These are phyloP conservation scores for Globisporangium canariense DNA, from an alignment of 352 stramenopile species.

Conservation along the genomic window DNA sequence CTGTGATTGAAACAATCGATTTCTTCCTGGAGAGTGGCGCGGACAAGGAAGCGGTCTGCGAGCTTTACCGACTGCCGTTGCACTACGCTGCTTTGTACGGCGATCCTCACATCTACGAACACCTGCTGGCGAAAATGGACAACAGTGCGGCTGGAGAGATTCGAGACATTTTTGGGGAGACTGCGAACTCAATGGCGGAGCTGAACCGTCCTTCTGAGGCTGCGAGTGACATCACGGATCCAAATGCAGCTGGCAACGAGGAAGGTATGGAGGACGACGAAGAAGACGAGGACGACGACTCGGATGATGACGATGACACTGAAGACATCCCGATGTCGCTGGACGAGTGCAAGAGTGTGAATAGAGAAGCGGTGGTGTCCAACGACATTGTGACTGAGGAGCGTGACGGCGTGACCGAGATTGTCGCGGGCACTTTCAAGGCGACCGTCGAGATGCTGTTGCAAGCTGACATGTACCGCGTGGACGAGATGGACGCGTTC, in stretches of 20 bases:
- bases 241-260: conserved; percentile 3
- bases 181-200: conserved; percentile 43
- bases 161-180: conserved; percentile 72
- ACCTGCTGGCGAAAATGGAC: conserved; percentile 49
- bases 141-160: conserved; percentile 34
- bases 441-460: conserved; percentile 60
- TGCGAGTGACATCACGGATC: conserved; percentile 20
- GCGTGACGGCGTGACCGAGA: conserved; percentile 42
- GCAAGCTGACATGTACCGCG: conserved; percentile 48
- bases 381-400: conserved; percentile 58
- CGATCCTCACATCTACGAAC: conserved; percentile 51
- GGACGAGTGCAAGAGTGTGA: conserved; percentile 27
- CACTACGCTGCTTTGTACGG: conserved; percentile 76
- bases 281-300: conserved; percentile 1
- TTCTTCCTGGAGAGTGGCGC: conserved; percentile 67
- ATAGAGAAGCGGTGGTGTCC: conserved; percentile 23
- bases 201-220: conserved; percentile 28
- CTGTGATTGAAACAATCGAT: conserved; percentile 65
- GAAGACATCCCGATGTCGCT: conserved; percentile 54
- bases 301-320: conserved; percentile 20
- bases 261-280: conserved; percentile 4
- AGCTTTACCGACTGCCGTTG: conserved; percentile 64
- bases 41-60: conserved; percentile 57
- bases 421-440: conserved; percentile 64
- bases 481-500: conserved; percentile 59